These are phyloP conservation scores for Rhynchosporium secalis DNA, from an alignment of 2,329 filamentous ascomycete genomes.

Conservation along the genomic window DNA sequence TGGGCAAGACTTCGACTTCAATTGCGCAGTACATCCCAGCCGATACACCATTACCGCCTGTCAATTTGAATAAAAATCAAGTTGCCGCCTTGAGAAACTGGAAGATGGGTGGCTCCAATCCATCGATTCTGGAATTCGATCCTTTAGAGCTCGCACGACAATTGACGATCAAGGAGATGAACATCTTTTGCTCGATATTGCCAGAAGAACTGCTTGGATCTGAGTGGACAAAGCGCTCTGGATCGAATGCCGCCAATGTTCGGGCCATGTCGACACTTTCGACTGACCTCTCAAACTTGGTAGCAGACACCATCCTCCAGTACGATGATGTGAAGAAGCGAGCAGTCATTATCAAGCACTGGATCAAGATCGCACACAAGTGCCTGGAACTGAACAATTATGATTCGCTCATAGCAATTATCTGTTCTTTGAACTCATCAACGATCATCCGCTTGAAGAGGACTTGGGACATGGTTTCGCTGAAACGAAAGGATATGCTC, in stretches of 20 bases:
- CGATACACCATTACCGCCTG: slow-evolving; percentile 69
- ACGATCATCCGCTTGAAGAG: slow-evolving; percentile 84
- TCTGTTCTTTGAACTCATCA: slow-evolving; percentile 89
- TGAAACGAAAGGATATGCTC: slow-evolving; percentile 78
- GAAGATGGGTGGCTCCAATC: slow-evolving; percentile 67
- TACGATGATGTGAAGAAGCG: slow-evolving; percentile 91
- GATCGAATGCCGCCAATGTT: slow-evolving; percentile 80
- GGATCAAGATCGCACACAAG: slow-evolving; percentile 90
- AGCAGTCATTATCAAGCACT: slow-evolving; percentile 89
- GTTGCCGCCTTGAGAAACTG: slow-evolving; percentile 69
- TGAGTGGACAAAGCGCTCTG: slow-evolving; percentile 90
- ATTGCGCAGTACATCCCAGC: slow-evolving; percentile 68
- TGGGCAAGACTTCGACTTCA: slow-evolving; percentile 83
- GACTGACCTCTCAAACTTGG: slow-evolving; percentile 88
- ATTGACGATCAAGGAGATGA: slow-evolving; percentile 87
- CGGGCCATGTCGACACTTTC: slow-evolving; percentile 91
- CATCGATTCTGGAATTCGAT: slow-evolving; percentile 87
- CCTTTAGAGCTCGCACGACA: slow-evolving; percentile 88
- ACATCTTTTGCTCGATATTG: slow-evolving; percentile 86
- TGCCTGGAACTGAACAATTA: slow-evolving; percentile 93
- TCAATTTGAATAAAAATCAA: slow-evolving; percentile 75
- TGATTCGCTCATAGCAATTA: slow-evolving; percentile 94
- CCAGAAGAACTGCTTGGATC: slow-evolving; percentile 89
- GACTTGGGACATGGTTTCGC: slow-evolving; percentile 88
- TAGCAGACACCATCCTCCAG: slow-evolving; percentile 87